phyloP scores from a whole-genome alignment of 495 filamentous ascomycete genomes.

The Elaphomyces granulatus region DNA sequence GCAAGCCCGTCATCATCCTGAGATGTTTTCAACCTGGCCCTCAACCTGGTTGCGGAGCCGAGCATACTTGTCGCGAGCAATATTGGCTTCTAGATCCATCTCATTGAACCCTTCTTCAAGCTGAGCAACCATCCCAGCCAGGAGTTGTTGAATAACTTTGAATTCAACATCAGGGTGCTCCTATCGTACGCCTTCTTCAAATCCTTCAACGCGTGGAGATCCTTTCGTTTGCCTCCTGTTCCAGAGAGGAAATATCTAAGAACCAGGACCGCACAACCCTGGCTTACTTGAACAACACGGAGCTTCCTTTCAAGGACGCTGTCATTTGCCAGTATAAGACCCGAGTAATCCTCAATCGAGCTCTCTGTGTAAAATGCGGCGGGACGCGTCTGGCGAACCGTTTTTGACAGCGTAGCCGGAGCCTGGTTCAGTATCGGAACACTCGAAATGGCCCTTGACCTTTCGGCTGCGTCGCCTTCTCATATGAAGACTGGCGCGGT shows the following conservation, averaged over 20 bases:
- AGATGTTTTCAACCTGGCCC: slow-evolving; percentile 78
- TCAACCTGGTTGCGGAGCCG: slow-evolving; percentile 80
- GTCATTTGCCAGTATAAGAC: slow-evolving; percentile 68
- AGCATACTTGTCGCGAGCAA: slow-evolving; percentile 87
- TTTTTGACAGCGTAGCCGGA: slow-evolving; percentile 10
- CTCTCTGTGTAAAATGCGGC: slow-evolving; percentile 57
- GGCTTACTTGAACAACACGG: slow-evolving; percentile 33
- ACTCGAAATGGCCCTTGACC: slow-evolving; percentile 18
- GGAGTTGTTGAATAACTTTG: slow-evolving; percentile 74
- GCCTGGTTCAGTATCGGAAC: slow-evolving; percentile 27
- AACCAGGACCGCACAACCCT: slow-evolving; percentile 15
- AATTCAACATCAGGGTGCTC: slow-evolving; percentile 63
- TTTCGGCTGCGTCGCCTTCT: slow-evolving; percentile 16
- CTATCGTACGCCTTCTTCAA: slow-evolving; percentile 49
- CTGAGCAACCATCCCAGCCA: slow-evolving; percentile 89
- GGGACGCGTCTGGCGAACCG: slow-evolving; percentile 22
- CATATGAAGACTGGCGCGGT: slow-evolving; percentile 13
- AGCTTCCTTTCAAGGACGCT: slow-evolving; percentile 56
- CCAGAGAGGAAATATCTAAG: no score
- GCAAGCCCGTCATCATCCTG: slow-evolving; percentile 75
- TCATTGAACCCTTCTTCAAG: slow-evolving; percentile 91
- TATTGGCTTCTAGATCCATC: slow-evolving; percentile 91
- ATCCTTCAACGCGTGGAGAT: slow-evolving; percentile 15
- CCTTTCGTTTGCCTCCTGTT: no score
- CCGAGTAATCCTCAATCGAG: slow-evolving; percentile 82